phyloP scores from a whole-genome alignment of 2,329 filamentous ascomycete genomes.

The Cladophialophora carrionii region DNA sequence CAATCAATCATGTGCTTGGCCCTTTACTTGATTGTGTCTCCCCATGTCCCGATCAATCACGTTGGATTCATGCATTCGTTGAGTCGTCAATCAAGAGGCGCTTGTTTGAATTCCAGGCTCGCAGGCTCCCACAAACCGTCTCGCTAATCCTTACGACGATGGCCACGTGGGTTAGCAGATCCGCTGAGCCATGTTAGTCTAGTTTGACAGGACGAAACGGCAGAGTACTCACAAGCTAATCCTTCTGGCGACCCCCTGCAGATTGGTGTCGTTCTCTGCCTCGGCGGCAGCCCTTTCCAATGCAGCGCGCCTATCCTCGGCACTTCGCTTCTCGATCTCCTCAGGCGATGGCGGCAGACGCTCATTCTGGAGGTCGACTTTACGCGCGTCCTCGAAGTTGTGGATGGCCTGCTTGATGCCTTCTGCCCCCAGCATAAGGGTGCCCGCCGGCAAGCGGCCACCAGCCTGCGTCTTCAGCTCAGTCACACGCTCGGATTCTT shows the following conservation, averaged over 20 bases:
- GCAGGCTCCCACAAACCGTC: not conserved
- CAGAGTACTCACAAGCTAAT: slow-evolving; percentile 83
- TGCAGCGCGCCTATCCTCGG: slow-evolving; percentile 78
- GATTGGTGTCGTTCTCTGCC: slow-evolving; percentile 85
- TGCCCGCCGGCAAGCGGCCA: slow-evolving; percentile 88
- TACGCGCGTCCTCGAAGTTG: slow-evolving; percentile 93
- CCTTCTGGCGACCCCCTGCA: slow-evolving; percentile 84
- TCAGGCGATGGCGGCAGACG: slow-evolving; percentile 88
- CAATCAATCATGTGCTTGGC: not conserved
- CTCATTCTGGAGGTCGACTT: slow-evolving; percentile 97
- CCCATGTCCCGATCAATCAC: not conserved
- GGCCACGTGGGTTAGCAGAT: slow-evolving; percentile 32
- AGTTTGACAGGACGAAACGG: not conserved
- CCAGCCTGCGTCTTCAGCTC: slow-evolving; percentile 97
- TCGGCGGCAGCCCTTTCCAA: slow-evolving; percentile 79
- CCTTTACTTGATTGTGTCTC: not conserved
- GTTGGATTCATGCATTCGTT: slow-evolving; percentile 5
- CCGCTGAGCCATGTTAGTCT: slow-evolving; percentile 37
- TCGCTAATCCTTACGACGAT: slow-evolving; percentile 33
- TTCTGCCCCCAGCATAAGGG: slow-evolving; percentile 95
- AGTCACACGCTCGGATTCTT: slow-evolving; percentile 94
- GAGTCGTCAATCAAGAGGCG: slow-evolving; percentile 8
- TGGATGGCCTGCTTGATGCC: slow-evolving; percentile 98
- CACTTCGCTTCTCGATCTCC: slow-evolving; percentile 81
- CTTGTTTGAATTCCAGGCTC: not conserved